Conservation (phyloP, 2,329 filamentous ascomycete genomes). For the Coniochaeta sp. region DNA sequence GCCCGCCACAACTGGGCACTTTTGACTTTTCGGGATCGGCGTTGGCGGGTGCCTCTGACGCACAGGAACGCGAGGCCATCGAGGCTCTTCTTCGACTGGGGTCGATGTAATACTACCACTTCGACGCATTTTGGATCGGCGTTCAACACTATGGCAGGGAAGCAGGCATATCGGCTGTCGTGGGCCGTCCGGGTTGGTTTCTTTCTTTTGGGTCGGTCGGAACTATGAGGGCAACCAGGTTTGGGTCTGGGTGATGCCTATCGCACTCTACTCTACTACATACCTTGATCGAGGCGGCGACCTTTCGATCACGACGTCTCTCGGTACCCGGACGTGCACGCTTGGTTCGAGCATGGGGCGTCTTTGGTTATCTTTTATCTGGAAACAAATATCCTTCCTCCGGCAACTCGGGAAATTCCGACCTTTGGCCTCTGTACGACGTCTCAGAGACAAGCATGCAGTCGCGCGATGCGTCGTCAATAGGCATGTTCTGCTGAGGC, state of each 20-base stretch:
- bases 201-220: neutral
- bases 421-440: neutral
- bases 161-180: neutral
- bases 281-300: constrained; percentile 6
- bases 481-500: neutral
- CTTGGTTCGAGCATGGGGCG: constrained; percentile 4
- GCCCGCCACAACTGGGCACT: constrained; percentile 42
- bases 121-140: constrained; percentile 35
- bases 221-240: neutral
- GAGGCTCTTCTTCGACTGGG: constrained; percentile 75
- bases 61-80: constrained; percentile 74
- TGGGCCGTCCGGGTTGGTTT: neutral
- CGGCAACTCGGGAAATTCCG: neutral
- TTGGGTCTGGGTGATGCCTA: neutral
- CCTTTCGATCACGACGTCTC: constrained; percentile 8
- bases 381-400: neutral
- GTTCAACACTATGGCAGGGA: constrained; percentile 23
- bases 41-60: constrained; percentile 47
- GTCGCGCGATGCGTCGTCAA: neutral
- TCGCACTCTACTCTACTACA: neutral
- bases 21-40: constrained; percentile 44
- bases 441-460: neutral
- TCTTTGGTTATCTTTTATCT: constrained; percentile 2
- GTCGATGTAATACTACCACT: constrained; percentile 58
- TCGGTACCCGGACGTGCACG: constrained; percentile 1